Percentiles rank a stretch among this genome's conserved stretches.
Evolutionary conservation across 2,329 filamentous ascomycete genomes (phyloP).

Genomic region (Parascedosporium putredinis): DNA sequence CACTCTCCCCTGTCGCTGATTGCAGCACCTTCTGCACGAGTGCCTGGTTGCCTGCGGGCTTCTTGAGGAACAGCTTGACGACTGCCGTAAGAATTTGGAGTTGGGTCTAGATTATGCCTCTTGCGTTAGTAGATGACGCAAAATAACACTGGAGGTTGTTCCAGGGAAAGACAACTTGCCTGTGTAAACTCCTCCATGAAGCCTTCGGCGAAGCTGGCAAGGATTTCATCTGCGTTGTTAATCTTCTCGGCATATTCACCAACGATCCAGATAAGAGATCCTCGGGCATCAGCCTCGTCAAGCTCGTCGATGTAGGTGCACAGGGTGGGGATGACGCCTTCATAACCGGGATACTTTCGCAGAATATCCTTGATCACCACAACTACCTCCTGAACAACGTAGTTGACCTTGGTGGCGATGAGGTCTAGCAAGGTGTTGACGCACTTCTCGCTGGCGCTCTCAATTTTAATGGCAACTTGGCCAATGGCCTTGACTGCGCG

Average conservation of each 20-base stretch:
- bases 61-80: conserved; percentile 95
- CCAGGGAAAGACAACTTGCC: conserved; percentile 36
- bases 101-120: conserved; percentile 59
- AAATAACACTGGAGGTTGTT: too few relatives aligned
- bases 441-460: conserved; percentile 86
- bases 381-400: conserved; percentile 95
- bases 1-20: conserved; percentile 83
- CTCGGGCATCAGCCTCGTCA: conserved; percentile 85
- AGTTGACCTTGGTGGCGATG: conserved; percentile 96
- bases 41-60: conserved; percentile 81
- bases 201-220: conserved; percentile 81
- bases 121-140: too few relatives aligned
- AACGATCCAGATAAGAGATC: conserved; percentile 94
- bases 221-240: conserved; percentile 91
- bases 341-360: conserved; percentile 93
- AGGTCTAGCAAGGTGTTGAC: conserved; percentile 88
- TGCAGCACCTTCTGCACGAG: conserved; percentile 93
- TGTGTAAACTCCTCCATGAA: conserved; percentile 97
- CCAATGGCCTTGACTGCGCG: conserved; percentile 93
- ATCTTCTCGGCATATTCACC: conserved; percentile 99
- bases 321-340: conserved; percentile 92
- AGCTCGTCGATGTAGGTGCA: conserved; percentile 96
- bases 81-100: conserved; percentile 94
- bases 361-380: conserved; percentile 99
- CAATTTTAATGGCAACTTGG: conserved; percentile 97